These are phyloP conservation scores for Leccinellum albellum DNA, from an alignment of 768 basidiomycete species.

Conservation along the genomic window DNA sequence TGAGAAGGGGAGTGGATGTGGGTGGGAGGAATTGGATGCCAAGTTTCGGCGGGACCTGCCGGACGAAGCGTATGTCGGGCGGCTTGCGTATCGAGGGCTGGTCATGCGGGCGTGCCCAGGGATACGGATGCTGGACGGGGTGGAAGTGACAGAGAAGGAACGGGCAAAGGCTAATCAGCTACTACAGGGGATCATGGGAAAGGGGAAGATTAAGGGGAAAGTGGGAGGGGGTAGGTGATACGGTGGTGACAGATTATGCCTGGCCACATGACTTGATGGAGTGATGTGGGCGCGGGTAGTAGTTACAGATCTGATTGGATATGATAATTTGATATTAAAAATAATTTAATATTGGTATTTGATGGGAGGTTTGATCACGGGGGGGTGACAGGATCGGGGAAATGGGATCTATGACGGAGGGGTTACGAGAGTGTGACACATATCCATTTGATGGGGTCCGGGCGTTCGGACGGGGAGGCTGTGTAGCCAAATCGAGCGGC, in stretches of 20 bases:
- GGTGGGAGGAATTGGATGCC: constrained; percentile 76
- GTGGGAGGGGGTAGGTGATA: constrained; percentile 9
- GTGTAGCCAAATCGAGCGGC: constrained; percentile 25
- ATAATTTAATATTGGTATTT: constrained; percentile 7
- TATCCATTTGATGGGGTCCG: constrained; percentile 15
- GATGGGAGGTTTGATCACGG: not conserved
- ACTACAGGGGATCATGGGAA: constrained; percentile 51
- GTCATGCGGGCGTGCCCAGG: constrained; percentile 71
- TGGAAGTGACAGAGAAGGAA: constrained; percentile 80
- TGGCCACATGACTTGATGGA: constrained; percentile 26
- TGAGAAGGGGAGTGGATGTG: constrained; percentile 29
- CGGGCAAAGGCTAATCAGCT: constrained; percentile 74
- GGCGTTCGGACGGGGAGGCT: constrained; percentile 19
- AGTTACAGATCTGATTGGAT: constrained; percentile 14
- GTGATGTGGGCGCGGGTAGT: not conserved
- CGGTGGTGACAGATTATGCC: constrained; percentile 31
- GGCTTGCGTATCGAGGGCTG: constrained; percentile 85
- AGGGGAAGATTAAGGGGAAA: constrained; percentile 34
- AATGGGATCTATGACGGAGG: constrained; percentile 17
- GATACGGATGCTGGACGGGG: constrained; percentile 79
- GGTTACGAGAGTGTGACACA: constrained; percentile 16
- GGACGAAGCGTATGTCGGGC: constrained; percentile 80
- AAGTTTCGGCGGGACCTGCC: constrained; percentile 89
- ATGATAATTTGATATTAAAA: constrained; percentile 3
- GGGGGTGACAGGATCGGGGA: not conserved